Evolutionary conservation across 495 filamentous ascomycete genomes (phyloP).

Genomic region (Penicillium arizonense): DNA sequence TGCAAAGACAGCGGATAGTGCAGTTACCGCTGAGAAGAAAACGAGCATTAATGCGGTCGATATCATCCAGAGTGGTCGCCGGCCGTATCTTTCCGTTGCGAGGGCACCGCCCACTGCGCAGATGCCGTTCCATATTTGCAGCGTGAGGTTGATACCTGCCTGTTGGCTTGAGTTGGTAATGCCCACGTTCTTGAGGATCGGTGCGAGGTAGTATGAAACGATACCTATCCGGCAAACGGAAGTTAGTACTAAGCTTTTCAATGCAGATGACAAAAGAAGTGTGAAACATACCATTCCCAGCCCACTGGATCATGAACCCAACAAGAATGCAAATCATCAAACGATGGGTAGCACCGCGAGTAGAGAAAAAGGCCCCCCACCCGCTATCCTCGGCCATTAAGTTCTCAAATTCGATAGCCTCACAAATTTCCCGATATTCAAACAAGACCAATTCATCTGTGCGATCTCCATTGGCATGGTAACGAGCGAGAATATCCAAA

Average conservation of each 20-base stretch:
- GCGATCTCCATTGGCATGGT: slow-evolving; percentile 33
- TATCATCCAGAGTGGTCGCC: slow-evolving; percentile 54
- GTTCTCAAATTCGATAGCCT: slow-evolving; percentile 48
- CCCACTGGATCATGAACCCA: slow-evolving; percentile 62
- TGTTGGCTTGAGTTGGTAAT: slow-evolving; percentile 44
- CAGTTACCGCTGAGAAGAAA: slow-evolving; percentile 53
- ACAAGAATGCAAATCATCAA: slow-evolving; percentile 55
- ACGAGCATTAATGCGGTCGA: slow-evolving; percentile 55
- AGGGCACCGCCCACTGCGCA: slow-evolving; percentile 45
- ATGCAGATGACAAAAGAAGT: slow-evolving; percentile 2
- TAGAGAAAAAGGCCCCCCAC: slow-evolving; percentile 54
- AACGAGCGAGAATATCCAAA: slow-evolving; percentile 30
- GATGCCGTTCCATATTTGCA: slow-evolving; percentile 27
- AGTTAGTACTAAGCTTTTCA: too few species aligned
- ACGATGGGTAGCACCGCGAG: slow-evolving; percentile 65
- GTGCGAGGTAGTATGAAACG: slow-evolving; percentile 58
- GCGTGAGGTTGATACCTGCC: slow-evolving; percentile 29
- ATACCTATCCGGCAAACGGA: slow-evolving; percentile 25
- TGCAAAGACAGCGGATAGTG: slow-evolving; percentile 53
- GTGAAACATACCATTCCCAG: slow-evolving; percentile 51
- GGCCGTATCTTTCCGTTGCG: slow-evolving; percentile 57
- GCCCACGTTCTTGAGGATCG: slow-evolving; percentile 56
- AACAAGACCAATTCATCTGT: slow-evolving; percentile 26
- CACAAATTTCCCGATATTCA: slow-evolving; percentile 34
- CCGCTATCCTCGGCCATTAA: slow-evolving; percentile 11